Percentiles rank a stretch among this genome's conserved stretches.
Conservation (phyloP, 192 early-diverging fungal genomes). For the Entomortierella parvispora region DNA sequence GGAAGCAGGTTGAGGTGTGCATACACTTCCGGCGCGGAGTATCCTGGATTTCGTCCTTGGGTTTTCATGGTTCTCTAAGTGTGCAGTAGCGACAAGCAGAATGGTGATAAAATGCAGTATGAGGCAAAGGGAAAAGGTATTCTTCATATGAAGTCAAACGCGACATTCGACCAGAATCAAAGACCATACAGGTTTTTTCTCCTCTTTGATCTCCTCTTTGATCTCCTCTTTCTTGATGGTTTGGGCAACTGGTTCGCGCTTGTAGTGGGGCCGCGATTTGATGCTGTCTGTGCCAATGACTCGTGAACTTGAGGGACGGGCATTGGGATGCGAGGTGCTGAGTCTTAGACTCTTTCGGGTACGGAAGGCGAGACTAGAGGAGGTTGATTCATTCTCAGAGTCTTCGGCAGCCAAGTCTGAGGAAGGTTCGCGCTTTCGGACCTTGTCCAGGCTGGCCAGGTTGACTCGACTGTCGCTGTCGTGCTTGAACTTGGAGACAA, state of each 20-base stretch:
- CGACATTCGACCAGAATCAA: not conserved
- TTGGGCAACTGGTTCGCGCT: not conserved
- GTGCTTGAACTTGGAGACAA: conserved; percentile 40
- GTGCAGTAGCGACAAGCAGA: not conserved
- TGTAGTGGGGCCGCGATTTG: conserved; percentile 34
- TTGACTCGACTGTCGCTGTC: conserved; percentile 9
- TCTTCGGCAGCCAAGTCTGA: not conserved
- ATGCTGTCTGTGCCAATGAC: conserved; percentile 32
- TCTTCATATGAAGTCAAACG: not conserved
- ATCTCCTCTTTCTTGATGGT: conserved; percentile 7
- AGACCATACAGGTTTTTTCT: not conserved
- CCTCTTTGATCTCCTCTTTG: not conserved
- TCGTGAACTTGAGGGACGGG: conserved; percentile 1
- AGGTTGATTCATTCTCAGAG: not conserved
- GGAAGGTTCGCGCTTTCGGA: conserved; percentile 19
- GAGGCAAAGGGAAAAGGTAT: too few relatives aligned
- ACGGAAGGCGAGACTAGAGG: conserved; percentile 8
- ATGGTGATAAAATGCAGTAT: not conserved
- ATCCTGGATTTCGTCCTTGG: conserved; percentile 16
- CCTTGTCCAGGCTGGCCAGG: not conserved
- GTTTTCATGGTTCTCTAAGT: conserved; percentile 12
- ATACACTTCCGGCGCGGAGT: conserved; percentile 29
- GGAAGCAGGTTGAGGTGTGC: conserved; percentile 36
- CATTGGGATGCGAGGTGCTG: not conserved
- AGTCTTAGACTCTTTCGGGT: conserved; percentile 35